These are phyloP conservation scores for Aspergillus panamensis DNA, from an alignment of 495 filamentous ascomycete species.

Conservation along the genomic window DNA sequence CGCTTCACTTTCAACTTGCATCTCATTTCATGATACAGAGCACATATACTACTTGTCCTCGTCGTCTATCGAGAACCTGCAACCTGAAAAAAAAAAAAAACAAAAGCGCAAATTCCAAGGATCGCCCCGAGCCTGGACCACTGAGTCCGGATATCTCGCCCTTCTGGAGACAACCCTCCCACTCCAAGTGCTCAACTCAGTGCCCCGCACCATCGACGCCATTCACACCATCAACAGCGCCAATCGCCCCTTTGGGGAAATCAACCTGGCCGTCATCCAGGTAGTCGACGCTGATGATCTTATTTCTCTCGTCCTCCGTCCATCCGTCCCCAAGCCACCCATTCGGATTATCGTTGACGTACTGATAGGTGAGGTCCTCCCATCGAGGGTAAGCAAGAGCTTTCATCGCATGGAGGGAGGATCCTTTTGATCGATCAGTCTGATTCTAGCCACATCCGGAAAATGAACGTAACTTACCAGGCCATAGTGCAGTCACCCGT, in stretches of 20 bases:
- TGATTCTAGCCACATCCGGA: neutral
- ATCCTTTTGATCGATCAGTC: conserved; percentile 27
- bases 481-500: conserved; percentile 40
- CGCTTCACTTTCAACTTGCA: neutral
- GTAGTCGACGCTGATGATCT: conserved; percentile 37
- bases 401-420: conserved; percentile 40
- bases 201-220: neutral
- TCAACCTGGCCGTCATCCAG: conserved; percentile 40
- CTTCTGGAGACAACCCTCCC: neutral
- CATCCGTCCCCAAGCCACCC: conserved; percentile 44
- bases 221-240: neutral
- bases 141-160: neutral
- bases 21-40: too few species aligned
- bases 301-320: conserved; percentile 38
- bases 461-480: conserved; percentile 28
- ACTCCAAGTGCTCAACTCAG: neutral
- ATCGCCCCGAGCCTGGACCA: too few species aligned
- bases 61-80: neutral
- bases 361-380: conserved; percentile 43
- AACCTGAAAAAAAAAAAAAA: neutral
- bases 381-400: conserved; percentile 35
- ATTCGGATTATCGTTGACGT: conserved; percentile 34
- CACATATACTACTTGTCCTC: neutral
- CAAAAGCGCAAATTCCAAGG: neutral
- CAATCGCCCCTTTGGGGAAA: conserved; percentile 25